Conservation (phyloP, 257 asterid genomes). For the Lycium barbarum region DNA sequence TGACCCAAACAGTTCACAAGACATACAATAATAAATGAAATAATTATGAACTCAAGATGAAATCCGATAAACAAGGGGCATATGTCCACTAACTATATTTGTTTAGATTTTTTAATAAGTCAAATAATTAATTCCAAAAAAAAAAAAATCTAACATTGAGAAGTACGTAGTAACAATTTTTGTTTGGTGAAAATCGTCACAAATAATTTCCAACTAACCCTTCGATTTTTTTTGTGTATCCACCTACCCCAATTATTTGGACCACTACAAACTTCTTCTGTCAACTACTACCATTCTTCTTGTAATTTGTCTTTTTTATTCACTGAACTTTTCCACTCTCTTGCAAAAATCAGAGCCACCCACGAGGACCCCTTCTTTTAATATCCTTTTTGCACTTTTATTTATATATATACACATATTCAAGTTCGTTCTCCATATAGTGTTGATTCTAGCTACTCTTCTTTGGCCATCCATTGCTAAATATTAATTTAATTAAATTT, state of each 20-base stretch:
- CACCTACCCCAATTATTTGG: conserved; percentile 30
- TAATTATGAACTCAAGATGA: no score
- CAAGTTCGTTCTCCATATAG: neutral
- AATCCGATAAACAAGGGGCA: no score
- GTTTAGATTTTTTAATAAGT: no score
- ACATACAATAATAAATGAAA: no score
- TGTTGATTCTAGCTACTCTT: neutral
- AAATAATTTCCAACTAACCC: neutral
- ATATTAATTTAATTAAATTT: neutral
- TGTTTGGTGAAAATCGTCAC: conserved; percentile 17
- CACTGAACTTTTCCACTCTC: conserved; percentile 33
- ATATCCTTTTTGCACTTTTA: neutral
- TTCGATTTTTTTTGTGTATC: neutral
- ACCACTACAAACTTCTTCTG: neutral
- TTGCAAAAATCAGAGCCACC: neutral
- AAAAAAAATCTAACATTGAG: neutral
- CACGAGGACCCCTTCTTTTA: neutral
- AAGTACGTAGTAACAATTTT: neutral
- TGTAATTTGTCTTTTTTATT: neutral
- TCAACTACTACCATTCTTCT: conserved; percentile 42
- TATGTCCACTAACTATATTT: no score
- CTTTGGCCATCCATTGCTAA: neutral
- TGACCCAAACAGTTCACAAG: no score
- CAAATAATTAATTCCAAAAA: no score
- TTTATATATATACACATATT: neutral